Evolutionary conservation across 1,139 yeast species (phyloP), one percentile per base, ranked within the genome.

Genomic region (Yamadazyma siamensis): DNA sequence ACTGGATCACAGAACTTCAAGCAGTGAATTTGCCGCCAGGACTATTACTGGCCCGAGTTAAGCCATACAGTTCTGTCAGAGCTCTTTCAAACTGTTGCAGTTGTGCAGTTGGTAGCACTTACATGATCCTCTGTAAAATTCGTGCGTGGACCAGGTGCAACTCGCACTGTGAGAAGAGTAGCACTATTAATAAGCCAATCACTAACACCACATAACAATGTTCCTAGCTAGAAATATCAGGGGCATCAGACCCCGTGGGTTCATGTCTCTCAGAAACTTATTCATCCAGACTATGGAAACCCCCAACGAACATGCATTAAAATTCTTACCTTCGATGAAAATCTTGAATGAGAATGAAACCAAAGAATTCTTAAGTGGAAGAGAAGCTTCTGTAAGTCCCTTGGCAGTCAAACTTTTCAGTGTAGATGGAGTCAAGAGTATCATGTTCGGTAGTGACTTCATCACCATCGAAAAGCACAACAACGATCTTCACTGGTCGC

Each of bases 401-500:
- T 51, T 75, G 31, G 80, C 80, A 1, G 55, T 75, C 35, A 73
- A 71, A 47, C 52, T 75, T 19, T 65, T 75, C 36, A 56, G 73
- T 24, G 53, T 75, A 3, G 78, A 75, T 40, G 77, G 76, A 1
- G 61, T 75, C 28, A 67, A 61, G 34, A 61, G 75, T 8, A 63
- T 75, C 28, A 64, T 75, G 71, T 71, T 68, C 45, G 80, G 81
- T 1, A 59, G 70, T 11, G 69, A 75, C 45, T 91, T 91, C 54
- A 77, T 91, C 36, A 91, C 98, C 1, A 79, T 91, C 15, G 94
- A 87, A 52, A 87, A 87, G 56, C 63, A 64, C 23, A 50, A 60
- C 23, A 65, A 66, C 9, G 55, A 53, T 16, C 54, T 63, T 9
- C 70, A 73, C 30, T 91, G 98, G 98, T 65, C 80, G 32, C 61